Base-by-base conservation (phyloP, 441 rosid genomes). In the Hura crepitans region DNA sequence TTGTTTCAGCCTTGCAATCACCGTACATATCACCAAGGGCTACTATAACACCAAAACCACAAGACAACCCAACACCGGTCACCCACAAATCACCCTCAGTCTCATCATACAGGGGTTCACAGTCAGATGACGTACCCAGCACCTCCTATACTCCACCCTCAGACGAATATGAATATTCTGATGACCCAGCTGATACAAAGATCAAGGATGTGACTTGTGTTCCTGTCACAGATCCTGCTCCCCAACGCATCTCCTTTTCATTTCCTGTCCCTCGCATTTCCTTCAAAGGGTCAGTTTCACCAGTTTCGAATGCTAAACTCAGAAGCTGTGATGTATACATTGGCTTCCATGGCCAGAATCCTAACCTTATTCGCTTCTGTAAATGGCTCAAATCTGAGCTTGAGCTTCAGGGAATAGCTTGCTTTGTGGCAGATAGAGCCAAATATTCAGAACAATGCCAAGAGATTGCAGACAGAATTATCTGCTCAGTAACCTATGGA, bases 371-470 rank as follows among this genome's bases (percentile, higher is more conserved):
- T 47, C 85, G 95, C 54, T 89, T 93, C 76, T 89, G 92, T 71
- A 91, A 91, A 81, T 93, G 98, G 98, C 78, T 93, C 35, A 93
- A 91, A 80, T 93, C 97, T 28, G 97, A 93, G 83, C 91, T 89
- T 57, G 96, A 93, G 85, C 84, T 91, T 70, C 95, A 89, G 79
- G 97, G 98, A 2, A 91, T 93, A 63, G 98, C 95, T 62, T 91
- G 97, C 65, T 93, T 93, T 60, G 88, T 88, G 22, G 95, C 93
- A 7, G 98, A 93, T 55, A 82, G 96, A 79, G 92, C 96, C 0
- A 89, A 85, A 78, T 91, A 87, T 66, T 84, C 93, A 0, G 89
- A 89, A 66, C 96, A 93, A 81, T 89, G 96, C 74, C 92, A 93
- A 69, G 96, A 91, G 80, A 87, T 91, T 66, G 90, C 95, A 0